Conservation (phyloP, 805 yeast genomes). For the Candida maesae region DNA sequence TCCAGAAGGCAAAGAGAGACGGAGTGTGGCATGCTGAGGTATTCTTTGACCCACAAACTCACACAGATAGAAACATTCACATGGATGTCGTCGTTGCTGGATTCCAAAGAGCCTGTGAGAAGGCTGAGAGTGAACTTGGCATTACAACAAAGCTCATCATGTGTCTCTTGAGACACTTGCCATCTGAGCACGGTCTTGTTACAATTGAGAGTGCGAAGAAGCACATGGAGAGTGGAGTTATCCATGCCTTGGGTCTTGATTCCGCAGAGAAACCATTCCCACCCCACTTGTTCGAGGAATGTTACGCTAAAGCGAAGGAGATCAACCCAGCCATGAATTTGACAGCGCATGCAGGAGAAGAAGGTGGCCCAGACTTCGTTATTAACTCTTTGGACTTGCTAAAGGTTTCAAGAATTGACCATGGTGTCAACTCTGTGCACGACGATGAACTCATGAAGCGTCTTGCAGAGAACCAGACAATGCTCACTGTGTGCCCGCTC, state of each 20-base stretch:
- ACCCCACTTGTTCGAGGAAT: constrained; percentile 62
- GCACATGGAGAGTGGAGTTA: constrained; percentile 51
- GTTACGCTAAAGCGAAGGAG: constrained; percentile 48
- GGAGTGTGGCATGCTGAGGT: constrained; percentile 70
- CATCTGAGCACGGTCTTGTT: constrained; percentile 52
- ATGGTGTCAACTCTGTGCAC: constrained; percentile 66
- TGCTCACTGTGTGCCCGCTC: constrained; percentile 74
- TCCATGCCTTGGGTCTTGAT: constrained; percentile 79
- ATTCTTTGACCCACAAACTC: constrained; percentile 85
- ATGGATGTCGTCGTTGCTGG: constrained; percentile 63
- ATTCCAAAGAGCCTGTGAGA: constrained; percentile 61
- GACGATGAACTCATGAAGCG: constrained; percentile 50
- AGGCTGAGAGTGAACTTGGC: constrained; percentile 56
- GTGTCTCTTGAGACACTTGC: constrained; percentile 78
- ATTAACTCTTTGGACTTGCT: constrained; percentile 52
- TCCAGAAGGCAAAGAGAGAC: constrained; percentile 52
- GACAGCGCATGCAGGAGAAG: constrained; percentile 91
- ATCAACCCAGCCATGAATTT: constrained; percentile 51
- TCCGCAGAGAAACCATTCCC: constrained; percentile 78
- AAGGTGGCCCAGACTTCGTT: constrained; percentile 74
- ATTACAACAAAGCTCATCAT: constrained; percentile 70
- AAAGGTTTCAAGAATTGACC: constrained; percentile 71
- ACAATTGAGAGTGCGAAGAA: constrained; percentile 52
- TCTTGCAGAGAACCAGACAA: constrained; percentile 49
- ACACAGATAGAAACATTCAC: constrained; percentile 59